These are phyloP conservation scores for Neurospora discreta DNA, from an alignment of 495 filamentous ascomycete species.

Conservation along the genomic window DNA sequence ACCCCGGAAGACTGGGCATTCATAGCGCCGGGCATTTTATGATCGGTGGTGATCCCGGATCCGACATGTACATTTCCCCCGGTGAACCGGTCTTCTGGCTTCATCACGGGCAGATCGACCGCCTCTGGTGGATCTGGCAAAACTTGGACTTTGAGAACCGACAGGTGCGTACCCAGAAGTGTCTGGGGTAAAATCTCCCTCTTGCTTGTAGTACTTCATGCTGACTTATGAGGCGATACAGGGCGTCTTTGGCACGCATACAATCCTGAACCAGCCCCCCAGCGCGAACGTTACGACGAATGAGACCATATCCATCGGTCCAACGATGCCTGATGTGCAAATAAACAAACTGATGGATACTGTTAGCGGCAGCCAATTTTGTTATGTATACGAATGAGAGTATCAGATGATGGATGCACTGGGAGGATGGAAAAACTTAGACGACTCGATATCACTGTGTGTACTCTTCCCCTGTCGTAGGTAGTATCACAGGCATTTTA, in stretches of 20 bases:
- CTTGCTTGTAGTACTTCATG: slow-evolving; percentile 27
- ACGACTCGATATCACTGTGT: no score
- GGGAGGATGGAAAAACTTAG: no score
- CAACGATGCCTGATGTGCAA: slow-evolving; percentile 2
- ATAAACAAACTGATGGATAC: slow-evolving; percentile 22
- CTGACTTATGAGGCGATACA: slow-evolving; percentile 5
- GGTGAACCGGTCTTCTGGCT: slow-evolving; percentile 60
- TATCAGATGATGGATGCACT: no score
- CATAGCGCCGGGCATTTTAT: slow-evolving; percentile 55
- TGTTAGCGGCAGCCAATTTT: slow-evolving; percentile 11
- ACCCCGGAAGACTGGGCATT: slow-evolving; percentile 34
- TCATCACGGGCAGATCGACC: slow-evolving; percentile 56
- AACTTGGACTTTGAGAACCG: slow-evolving; percentile 37
- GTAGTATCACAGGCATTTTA: no score
- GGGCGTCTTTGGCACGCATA: slow-evolving; percentile 27
- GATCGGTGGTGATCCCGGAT: slow-evolving; percentile 46
- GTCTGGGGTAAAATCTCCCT: slow-evolving; percentile 15
- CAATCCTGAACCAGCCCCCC: slow-evolving; percentile 26
- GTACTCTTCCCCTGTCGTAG: no score
- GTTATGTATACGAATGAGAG: slow-evolving; percentile 15
- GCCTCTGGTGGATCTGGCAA: slow-evolving; percentile 61
- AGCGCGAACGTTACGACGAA: slow-evolving; percentile 24
- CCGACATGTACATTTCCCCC: slow-evolving; percentile 44
- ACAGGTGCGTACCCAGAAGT: slow-evolving; percentile 9
- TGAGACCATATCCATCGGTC: slow-evolving; percentile 15